These are phyloP conservation scores for Penicillium sp. DNA, from an alignment of 2,329 filamentous ascomycete genomes.

Conservation along the genomic window DNA sequence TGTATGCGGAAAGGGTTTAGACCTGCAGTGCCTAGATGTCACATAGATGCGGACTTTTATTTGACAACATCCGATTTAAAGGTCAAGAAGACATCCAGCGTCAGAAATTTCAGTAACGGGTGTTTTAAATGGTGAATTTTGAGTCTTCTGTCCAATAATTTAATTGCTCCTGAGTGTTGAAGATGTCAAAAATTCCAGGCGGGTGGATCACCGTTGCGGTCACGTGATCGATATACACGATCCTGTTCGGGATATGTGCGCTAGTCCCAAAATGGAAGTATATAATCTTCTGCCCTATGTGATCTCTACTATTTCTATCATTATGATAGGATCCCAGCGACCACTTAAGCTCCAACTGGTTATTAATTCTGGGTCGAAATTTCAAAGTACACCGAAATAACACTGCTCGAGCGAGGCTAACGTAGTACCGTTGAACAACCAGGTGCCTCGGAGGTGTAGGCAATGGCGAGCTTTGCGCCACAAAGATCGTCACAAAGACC, in stretches of 20 bases:
- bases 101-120: rapidly evolving
- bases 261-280: background rate
- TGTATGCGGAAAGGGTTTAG: background rate
- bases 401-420: background rate
- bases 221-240: constrained; percentile 4
- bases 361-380: background rate
- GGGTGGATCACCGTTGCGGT: background rate
- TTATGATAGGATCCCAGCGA: background rate
- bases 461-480: no score
- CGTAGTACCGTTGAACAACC: background rate
- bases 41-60: constrained; percentile 2
- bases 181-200: constrained; percentile 11
- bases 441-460: no score
- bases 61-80: background rate
- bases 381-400: background rate
- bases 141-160: background rate
- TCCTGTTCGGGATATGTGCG: background rate
- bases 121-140: background rate
- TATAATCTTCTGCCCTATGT: background rate
- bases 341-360: background rate
- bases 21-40: background rate
- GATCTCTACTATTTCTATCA: background rate
- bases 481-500: background rate
- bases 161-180: background rate
- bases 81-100: background rate